Evolutionary conservation across 2,329 filamentous ascomycete genomes (phyloP).

Genomic region (Botryotinia globosa): DNA sequence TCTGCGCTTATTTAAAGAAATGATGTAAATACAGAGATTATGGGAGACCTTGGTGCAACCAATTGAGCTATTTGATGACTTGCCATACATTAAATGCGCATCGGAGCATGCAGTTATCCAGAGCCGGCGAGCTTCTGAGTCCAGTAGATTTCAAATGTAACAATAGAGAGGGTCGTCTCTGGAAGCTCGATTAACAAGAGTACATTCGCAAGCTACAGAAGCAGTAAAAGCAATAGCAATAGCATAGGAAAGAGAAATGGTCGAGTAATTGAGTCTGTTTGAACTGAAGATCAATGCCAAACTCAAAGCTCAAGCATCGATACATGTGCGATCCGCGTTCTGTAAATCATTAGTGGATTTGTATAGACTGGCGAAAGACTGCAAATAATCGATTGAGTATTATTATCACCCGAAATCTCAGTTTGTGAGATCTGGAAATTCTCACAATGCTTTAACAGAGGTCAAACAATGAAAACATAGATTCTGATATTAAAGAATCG

Average conservation of each 20-base stretch:
- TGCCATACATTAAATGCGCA: background rate
- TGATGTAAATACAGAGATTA: background rate
- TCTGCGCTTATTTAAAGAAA: background rate
- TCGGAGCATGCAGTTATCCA: constrained; percentile 2
- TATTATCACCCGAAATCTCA: background rate
- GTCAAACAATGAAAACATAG: background rate
- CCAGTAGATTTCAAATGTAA: background rate
- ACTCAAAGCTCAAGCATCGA: background rate
- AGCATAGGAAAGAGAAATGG: background rate
- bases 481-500: background rate
- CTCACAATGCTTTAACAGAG: background rate
- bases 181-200: background rate
- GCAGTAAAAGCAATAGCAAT: background rate
- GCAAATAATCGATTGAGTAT: background rate
- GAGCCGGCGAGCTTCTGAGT: background rate
- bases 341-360: constrained; percentile 1
- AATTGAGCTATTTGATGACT: background rate
- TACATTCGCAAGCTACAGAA: background rate
- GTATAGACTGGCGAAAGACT: background rate
- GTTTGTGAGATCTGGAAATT: background rate
- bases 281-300: background rate
- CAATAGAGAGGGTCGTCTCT: background rate
- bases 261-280: background rate
- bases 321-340: background rate
- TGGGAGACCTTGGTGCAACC: background rate